Conservation (phyloP, 2,329 filamentous ascomycete genomes). For the Alternaria novae-zelandiae region DNA sequence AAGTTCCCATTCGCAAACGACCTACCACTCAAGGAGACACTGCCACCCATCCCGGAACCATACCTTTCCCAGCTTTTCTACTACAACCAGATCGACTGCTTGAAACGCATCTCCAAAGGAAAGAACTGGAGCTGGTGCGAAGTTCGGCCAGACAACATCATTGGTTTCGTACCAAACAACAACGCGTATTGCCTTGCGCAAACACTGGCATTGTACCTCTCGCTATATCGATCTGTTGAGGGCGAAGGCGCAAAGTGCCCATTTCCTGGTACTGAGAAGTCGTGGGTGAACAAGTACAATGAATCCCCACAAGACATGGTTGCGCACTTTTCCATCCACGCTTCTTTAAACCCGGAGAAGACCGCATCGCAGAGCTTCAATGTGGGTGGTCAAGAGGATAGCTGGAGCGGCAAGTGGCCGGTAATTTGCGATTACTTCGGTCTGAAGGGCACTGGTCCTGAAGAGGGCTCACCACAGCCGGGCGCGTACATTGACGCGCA, state of each 20-base stretch:
- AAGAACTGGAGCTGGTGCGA: conserved; percentile 53
- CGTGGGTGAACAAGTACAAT: conserved; percentile 49
- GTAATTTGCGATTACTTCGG: conserved; percentile 56
- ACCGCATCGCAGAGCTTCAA: conserved; percentile 52
- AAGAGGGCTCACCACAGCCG: conserved; percentile 35
- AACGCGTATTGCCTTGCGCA: conserved; percentile 50
- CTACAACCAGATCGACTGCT: conserved; percentile 51
- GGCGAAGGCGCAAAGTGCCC: conserved; percentile 49
- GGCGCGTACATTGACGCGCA: conserved; percentile 38
- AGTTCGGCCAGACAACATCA: conserved; percentile 51
- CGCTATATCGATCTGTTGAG: conserved; percentile 46
- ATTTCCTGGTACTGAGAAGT: conserved; percentile 49
- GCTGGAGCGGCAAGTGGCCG: conserved; percentile 56
- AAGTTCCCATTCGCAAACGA: conserved; percentile 45
- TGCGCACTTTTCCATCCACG: conserved; percentile 52
- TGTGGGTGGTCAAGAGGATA: conserved; percentile 49
- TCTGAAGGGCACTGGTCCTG: conserved; percentile 49
- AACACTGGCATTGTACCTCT: conserved; percentile 48
- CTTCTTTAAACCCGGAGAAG: conserved; percentile 50
- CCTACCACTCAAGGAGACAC: conserved; percentile 36
- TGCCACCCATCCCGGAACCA: conserved; percentile 45
- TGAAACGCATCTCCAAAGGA: conserved; percentile 44
- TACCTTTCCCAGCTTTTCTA: conserved; percentile 50
- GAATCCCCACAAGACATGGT: conserved; percentile 52
- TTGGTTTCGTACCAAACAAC: conserved; percentile 52